phyloP scores from a whole-genome alignment of 2,329 filamentous ascomycete genomes.

The Didymella arachidicola region DNA sequence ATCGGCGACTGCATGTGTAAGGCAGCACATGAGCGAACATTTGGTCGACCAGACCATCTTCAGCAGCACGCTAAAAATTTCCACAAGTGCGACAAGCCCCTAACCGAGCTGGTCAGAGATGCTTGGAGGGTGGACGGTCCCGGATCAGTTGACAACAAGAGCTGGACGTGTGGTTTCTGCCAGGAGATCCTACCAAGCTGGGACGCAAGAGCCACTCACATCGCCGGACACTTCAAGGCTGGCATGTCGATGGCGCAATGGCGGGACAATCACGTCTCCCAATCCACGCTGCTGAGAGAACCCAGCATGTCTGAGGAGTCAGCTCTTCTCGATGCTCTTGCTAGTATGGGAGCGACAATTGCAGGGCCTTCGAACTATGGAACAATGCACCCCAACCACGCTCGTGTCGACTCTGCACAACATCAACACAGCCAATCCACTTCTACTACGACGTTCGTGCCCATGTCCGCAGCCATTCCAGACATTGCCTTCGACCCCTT shows the following conservation, averaged over 20 bases:
- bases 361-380: slow-evolving; percentile 1
- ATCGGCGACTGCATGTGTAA: slow-evolving; percentile 44
- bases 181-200: slow-evolving; percentile 33
- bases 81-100: slow-evolving; percentile 29
- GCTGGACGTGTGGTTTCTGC: slow-evolving; percentile 47
- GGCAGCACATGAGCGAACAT: slow-evolving; percentile 39
- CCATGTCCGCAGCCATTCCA: background rate
- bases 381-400: background rate
- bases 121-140: slow-evolving; percentile 38
- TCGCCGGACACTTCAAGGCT: slow-evolving; percentile 45
- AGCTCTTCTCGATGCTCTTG: background rate
- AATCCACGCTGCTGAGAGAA: background rate
- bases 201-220: slow-evolving; percentile 43
- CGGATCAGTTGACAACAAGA: slow-evolving; percentile 22
- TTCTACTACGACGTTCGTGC: background rate
- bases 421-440: background rate
- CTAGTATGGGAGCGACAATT: slow-evolving; percentile 6
- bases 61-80: slow-evolving; percentile 47
- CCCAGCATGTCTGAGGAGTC: background rate
- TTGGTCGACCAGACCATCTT: slow-evolving; percentile 45
- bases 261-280: slow-evolving; percentile 11
- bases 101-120: slow-evolving; percentile 37
- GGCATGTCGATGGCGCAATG: slow-evolving; percentile 43
- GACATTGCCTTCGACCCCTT: slow-evolving; percentile 1
- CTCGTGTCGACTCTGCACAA: background rate